A percentile compares a stretch with the other conserved stretches of the same genome.
These are phyloP conservation scores for Aspergillus terreus DNA, from an alignment of 2,329 filamentous ascomycete genomes.

Conservation along the genomic window DNA sequence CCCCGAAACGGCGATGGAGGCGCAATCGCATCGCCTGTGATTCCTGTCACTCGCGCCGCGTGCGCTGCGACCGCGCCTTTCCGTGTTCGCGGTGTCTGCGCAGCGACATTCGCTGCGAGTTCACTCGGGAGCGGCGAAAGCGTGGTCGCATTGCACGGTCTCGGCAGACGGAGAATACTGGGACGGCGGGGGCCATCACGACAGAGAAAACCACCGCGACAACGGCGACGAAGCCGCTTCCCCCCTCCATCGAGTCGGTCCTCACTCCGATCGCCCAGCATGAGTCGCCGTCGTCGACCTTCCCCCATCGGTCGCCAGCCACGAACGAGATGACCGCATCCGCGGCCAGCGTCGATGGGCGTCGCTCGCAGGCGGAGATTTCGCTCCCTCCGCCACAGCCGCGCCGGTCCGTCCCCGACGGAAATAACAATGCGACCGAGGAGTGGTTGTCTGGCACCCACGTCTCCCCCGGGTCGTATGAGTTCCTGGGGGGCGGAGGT, in stretches of 20 bases:
- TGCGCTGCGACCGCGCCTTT: slow-evolving; percentile 87
- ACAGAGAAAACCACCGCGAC: neutral
- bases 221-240: slow-evolving; percentile 3
- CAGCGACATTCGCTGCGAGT: slow-evolving; percentile 68
- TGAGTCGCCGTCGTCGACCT: slow-evolving; percentile 21
- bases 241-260: slow-evolving; percentile 3
- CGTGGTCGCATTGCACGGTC: slow-evolving; percentile 75
- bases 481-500: slow-evolving; percentile 22
- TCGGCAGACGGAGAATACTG: slow-evolving; percentile 58
- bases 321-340: slow-evolving; percentile 28
- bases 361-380: slow-evolving; percentile 20
- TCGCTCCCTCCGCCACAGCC: slow-evolving; percentile 12
- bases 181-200: neutral
- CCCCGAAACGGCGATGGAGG: slow-evolving; percentile 33
- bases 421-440: slow-evolving; percentile 24
- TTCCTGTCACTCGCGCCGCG: slow-evolving; percentile 89
- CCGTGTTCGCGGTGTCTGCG: slow-evolving; percentile 89
- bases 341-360: slow-evolving; percentile 27
- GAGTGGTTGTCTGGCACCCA: slow-evolving; percentile 32
- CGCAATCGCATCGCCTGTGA: slow-evolving; percentile 65
- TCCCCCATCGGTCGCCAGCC: slow-evolving; percentile 24
- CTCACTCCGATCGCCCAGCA: slow-evolving; percentile 17
- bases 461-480: slow-evolving; percentile 31
- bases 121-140: slow-evolving; percentile 89
- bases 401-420: slow-evolving; percentile 14